Percentiles rank a stretch among this genome's conserved stretches.
These are phyloP conservation scores for Persicaria maculosa DNA, from an alignment of 148 eudicot genomes.

Conservation along the genomic window DNA sequence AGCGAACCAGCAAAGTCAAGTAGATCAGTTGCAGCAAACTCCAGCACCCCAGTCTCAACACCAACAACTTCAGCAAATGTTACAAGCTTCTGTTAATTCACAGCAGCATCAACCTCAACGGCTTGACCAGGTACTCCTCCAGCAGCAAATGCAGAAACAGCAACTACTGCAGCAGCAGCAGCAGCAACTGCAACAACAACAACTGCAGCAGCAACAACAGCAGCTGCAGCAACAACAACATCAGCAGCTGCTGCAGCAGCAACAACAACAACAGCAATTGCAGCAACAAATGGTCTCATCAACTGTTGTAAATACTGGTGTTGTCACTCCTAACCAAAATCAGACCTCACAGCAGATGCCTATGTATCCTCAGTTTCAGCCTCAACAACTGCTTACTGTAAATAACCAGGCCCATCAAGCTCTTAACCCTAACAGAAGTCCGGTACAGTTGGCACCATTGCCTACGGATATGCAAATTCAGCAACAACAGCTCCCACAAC, in stretches of 20 bases:
- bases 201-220: constrained; percentile 24
- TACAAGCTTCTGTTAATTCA: constrained; percentile 30
- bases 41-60: constrained; percentile 57
- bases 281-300: constrained; percentile 35
- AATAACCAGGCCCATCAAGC: constrained; percentile 40
- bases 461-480: constrained; percentile 70
- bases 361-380: constrained; percentile 50
- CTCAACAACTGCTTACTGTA: constrained; percentile 47
- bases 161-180: constrained; percentile 21
- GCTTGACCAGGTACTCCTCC: neutral
- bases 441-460: constrained; percentile 38
- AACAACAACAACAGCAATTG: constrained; percentile 23
- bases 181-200: constrained; percentile 23
- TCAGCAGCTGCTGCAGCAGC: constrained; percentile 25
- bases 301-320: constrained; percentile 32
- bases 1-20: constrained; percentile 43
- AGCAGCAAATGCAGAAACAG: constrained; percentile 16
- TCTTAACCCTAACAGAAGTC: constrained; percentile 25
- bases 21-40: constrained; percentile 46
- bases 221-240: constrained; percentile 18
- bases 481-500: constrained; percentile 53
- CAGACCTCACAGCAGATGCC: constrained; percentile 43
- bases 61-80: constrained; percentile 52
- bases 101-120: constrained; percentile 28
- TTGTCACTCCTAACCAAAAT: constrained; percentile 44